Percentiles rank a stretch among this genome's conserved stretches.
These are phyloP conservation scores for Scolecobasidium constrictum DNA, from an alignment of 2,329 filamentous ascomycete species.

Conservation along the genomic window DNA sequence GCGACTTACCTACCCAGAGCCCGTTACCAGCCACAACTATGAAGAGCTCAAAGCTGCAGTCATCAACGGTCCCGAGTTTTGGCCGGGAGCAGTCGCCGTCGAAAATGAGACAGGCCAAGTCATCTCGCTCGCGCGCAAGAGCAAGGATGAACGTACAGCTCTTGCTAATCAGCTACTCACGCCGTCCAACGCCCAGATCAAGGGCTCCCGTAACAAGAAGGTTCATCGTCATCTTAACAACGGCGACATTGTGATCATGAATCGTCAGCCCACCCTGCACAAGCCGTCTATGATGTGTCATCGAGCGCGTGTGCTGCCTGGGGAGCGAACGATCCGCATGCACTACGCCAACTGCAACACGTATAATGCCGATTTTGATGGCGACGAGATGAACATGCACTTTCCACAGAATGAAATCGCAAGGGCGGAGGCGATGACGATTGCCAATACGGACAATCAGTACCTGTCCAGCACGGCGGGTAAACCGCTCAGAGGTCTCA, in stretches of 20 bases:
- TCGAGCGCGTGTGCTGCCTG: constrained; percentile 78
- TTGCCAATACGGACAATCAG: constrained; percentile 95
- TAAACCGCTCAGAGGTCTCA: constrained; percentile 86
- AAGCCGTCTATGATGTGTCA: constrained; percentile 99
- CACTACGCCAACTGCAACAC: constrained; percentile 99
- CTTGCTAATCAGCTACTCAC: constrained; percentile 89
- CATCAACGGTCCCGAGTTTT: constrained; percentile 85
- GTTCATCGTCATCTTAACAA: constrained; percentile 93
- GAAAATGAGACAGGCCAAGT: constrained; percentile 94
- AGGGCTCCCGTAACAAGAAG: constrained; percentile 81
- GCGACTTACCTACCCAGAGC: constrained; percentile 93
- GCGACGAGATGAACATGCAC: constrained; percentile 99
- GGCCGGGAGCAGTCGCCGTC: constrained; percentile 88
- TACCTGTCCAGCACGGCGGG: constrained; percentile 91
- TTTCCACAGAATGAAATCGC: constrained; percentile 97
- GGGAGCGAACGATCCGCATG: constrained; percentile 97
- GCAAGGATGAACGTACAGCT: constrained; percentile 74
- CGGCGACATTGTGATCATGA: constrained; percentile 96
- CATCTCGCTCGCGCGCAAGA: constrained; percentile 78
- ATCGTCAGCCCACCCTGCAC: constrained; percentile 92
- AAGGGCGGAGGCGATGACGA: constrained; percentile 79
- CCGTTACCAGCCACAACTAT: constrained; percentile 95
- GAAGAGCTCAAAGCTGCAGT: constrained; percentile 92
- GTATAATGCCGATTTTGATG: constrained; percentile 98
- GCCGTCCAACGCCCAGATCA: constrained; percentile 63